Conservation (phyloP, 345 rosid species). For the Moricandia moricandioides region DNA sequence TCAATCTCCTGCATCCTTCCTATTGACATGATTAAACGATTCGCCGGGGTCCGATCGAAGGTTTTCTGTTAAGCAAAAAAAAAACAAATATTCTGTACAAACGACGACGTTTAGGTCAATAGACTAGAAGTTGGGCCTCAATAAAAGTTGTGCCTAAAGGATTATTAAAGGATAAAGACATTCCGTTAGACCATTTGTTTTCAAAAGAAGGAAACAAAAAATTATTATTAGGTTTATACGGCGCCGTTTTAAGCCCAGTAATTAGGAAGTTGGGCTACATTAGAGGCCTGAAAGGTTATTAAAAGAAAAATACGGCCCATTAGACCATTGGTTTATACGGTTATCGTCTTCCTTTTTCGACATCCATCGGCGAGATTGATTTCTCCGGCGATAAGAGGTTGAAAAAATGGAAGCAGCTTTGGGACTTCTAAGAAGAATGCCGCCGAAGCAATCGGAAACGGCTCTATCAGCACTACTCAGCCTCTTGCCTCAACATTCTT, state of each 20-base stretch:
- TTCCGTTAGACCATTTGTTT: neutral
- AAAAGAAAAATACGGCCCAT: too few species aligned
- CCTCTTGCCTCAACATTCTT: slow-evolving; percentile 85
- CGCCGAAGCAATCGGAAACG: slow-evolving; percentile 83
- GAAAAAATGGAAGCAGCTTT: slow-evolving; percentile 79
- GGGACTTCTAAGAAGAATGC: slow-evolving; percentile 91
- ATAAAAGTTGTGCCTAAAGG: too few species aligned
- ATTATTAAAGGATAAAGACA: too few species aligned
- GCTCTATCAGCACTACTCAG: slow-evolving; percentile 92
- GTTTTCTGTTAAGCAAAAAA: neutral
- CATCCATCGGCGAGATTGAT: slow-evolving; percentile 8
- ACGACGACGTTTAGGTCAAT: neutral
- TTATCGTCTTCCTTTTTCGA: neutral
- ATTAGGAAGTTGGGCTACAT: neutral
- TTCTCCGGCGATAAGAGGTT: slow-evolving; percentile 16
- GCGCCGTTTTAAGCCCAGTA: neutral
- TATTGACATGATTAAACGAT: slow-evolving; percentile 16
- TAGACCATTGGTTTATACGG: too few species aligned
- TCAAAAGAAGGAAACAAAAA: neutral
- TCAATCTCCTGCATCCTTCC: slow-evolving; percentile 45
- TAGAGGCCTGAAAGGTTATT: neutral
- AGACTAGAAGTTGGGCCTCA: neutral
- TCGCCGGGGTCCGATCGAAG: slow-evolving; percentile 12
- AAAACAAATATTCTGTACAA: neutral
- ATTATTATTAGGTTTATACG: neutral